These are phyloP conservation scores for Neurospora sp. DNA, from an alignment of 495 filamentous ascomycete species.

Conservation along the genomic window DNA sequence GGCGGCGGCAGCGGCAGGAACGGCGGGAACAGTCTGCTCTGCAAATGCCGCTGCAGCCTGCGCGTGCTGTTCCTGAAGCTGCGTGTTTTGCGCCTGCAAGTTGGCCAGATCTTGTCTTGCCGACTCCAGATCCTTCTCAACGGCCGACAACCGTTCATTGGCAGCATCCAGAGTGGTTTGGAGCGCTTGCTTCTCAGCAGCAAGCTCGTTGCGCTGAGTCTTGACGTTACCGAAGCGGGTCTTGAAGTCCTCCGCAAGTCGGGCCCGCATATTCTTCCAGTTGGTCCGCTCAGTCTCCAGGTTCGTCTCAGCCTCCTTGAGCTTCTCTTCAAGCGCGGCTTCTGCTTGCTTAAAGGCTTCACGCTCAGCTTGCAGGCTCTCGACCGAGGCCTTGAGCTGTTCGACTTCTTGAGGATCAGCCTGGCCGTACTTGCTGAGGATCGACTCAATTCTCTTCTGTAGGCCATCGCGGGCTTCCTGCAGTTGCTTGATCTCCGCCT, in stretches of 20 bases:
- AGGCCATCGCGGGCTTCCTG: slow-evolving; percentile 83
- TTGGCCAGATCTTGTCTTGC: slow-evolving; percentile 26
- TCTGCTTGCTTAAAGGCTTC: slow-evolving; percentile 53
- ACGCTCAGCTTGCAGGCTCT: slow-evolving; percentile 57
- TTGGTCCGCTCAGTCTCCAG: slow-evolving; percentile 33
- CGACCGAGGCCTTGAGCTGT: slow-evolving; percentile 57
- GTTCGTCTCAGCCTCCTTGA: slow-evolving; percentile 33
- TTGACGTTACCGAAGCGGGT: slow-evolving; percentile 27
- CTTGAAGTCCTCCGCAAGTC: slow-evolving; percentile 40
- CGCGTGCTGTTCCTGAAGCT: slow-evolving; percentile 19
- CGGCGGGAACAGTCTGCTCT: slow-evolving; percentile 3
- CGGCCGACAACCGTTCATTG: slow-evolving; percentile 22
- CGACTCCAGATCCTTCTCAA: slow-evolving; percentile 27
- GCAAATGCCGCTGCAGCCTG: slow-evolving; percentile 5
- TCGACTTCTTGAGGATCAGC: slow-evolving; percentile 89
- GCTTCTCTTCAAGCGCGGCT: slow-evolving; percentile 46
- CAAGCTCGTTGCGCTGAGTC: slow-evolving; percentile 30
- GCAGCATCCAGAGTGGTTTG: slow-evolving; percentile 23
- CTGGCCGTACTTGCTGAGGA: slow-evolving; percentile 90
- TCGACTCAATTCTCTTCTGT: slow-evolving; percentile 87
- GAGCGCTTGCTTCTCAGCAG: slow-evolving; percentile 27
- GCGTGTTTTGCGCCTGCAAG: slow-evolving; percentile 26
- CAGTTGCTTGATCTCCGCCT: slow-evolving; percentile 75
- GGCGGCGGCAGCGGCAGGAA: not conserved
- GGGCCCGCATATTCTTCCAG: slow-evolving; percentile 32